Evolutionary conservation across 768 basidiomycete genomes (phyloP).

Genomic region (Cystofilobasidium capitatum): DNA sequence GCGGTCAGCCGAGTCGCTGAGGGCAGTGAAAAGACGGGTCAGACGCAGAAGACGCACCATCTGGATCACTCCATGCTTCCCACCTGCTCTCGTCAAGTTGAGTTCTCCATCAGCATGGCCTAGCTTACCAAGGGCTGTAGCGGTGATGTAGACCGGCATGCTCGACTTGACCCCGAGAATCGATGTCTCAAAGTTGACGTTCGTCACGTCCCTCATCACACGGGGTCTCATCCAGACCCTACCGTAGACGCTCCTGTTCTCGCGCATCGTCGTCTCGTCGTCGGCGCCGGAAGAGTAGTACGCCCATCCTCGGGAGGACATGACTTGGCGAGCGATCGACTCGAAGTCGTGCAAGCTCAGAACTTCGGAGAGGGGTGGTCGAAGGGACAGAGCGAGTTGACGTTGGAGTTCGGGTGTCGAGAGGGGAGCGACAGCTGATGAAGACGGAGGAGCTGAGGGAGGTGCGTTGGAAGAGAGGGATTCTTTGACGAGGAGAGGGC

Average conservation of each 20-base stretch:
- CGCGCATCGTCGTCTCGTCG: constrained; percentile 25
- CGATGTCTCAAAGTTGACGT: constrained; percentile 3
- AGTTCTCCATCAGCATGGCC: constrained; percentile 91
- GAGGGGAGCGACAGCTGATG: neutral
- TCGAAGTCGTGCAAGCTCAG: constrained; percentile 7
- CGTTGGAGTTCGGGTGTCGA: neutral
- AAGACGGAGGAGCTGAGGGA: neutral
- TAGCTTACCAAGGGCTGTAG: constrained; percentile 75
- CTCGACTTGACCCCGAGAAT: constrained; percentile 13
- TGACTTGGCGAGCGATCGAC: neutral
- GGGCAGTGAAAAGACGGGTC: neutral
- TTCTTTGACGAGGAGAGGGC: neutral
- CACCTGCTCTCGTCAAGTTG: constrained; percentile 78
- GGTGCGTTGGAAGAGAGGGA: neutral
- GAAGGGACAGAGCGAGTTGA: neutral
- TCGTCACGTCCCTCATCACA: constrained; percentile 12
- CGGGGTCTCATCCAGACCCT: constrained; percentile 13
- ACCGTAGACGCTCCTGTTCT: constrained; percentile 17
- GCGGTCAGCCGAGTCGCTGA: neutral
- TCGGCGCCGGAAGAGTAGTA: constrained; percentile 16
- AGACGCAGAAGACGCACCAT: constrained; percentile 46
- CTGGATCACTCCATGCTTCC: constrained; percentile 63
- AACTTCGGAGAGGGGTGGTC: constrained; percentile 2
- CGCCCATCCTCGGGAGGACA: neutral
- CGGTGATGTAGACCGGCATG: constrained; percentile 70